Evolutionary conservation across 768 basidiomycete genomes (phyloP).

Genomic region (Arthromyces matolae): DNA sequence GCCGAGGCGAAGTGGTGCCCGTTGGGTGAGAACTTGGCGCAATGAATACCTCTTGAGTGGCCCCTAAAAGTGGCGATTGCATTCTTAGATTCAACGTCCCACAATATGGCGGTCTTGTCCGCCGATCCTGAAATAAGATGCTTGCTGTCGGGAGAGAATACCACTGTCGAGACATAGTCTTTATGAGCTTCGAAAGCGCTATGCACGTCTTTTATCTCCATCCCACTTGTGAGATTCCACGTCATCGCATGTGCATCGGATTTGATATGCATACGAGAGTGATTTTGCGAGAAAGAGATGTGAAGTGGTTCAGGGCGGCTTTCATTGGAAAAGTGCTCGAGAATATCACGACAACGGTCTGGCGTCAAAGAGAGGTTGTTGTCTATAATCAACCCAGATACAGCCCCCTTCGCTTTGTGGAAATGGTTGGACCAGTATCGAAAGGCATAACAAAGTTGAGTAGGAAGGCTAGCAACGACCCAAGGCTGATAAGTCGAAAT

Average conservation of each 20-base stretch:
- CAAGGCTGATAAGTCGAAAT: background rate
- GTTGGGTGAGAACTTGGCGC: constrained; percentile 4
- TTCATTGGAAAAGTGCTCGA: background rate
- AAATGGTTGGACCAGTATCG: constrained; percentile 5
- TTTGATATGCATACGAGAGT: background rate
- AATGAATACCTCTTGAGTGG: constrained; percentile 1
- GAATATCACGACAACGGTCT: background rate
- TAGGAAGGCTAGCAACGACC: background rate
- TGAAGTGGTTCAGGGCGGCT: background rate
- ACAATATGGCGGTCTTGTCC: background rate
- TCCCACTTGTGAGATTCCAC: background rate
- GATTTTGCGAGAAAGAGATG: background rate
- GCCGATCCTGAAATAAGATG: constrained; percentile 3
- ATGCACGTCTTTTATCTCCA: background rate
- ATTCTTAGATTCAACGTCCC: background rate
- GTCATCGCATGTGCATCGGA: background rate
- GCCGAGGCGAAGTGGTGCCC: constrained; percentile 5
- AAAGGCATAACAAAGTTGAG: constrained; percentile 1
- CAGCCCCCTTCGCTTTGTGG: background rate
- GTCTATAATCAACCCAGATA: background rate
- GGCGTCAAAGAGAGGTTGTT: background rate
- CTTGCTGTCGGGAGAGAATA: constrained; percentile 6
- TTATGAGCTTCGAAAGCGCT: constrained; percentile 2
- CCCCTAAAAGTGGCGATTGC: background rate
- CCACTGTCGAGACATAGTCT: constrained; percentile 1